Conservation (phyloP, 2,329 filamentous ascomycete genomes). For the Raffaelea deltoideospora region DNA sequence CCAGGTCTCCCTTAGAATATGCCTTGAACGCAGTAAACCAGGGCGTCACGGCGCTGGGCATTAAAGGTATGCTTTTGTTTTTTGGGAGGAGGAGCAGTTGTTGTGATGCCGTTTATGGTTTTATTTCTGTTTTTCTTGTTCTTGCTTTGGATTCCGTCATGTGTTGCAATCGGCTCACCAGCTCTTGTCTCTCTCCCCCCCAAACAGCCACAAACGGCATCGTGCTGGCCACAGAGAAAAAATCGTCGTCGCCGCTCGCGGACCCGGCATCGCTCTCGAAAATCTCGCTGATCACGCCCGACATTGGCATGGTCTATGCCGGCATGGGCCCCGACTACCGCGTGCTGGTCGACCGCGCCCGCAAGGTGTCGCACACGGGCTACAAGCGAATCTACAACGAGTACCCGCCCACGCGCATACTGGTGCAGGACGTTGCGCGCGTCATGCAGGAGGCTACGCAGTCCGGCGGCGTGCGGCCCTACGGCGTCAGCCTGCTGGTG, state of each 20-base stretch:
- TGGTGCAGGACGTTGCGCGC: constrained; percentile 93
- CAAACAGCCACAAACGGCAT: constrained; percentile 85
- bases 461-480: constrained; percentile 90
- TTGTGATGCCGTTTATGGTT: too few relatives aligned
- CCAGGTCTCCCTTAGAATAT: constrained; percentile 54
- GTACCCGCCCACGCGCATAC: constrained; percentile 97
- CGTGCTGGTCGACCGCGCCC: constrained; percentile 91
- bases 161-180: too few relatives aligned
- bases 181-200: too few relatives aligned
- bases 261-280: constrained; percentile 91
- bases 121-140: neutral
- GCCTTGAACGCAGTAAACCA: constrained; percentile 98
- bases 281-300: constrained; percentile 93
- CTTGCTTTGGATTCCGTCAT: neutral
- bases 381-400: constrained; percentile 99
- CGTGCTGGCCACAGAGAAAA: constrained; percentile 98
- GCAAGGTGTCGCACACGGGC: constrained; percentile 92
- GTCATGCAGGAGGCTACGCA: constrained; percentile 99
- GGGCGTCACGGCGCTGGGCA: constrained; percentile 93
- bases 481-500: constrained; percentile 88
- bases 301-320: constrained; percentile 99
- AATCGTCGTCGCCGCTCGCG: constrained; percentile 93
- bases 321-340: constrained; percentile 99
- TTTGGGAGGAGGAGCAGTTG: too few relatives aligned
- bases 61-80: constrained; percentile 82